phyloP scores from a whole-genome alignment of 805 yeast genomes.

The Ogataea ramenticola region DNA sequence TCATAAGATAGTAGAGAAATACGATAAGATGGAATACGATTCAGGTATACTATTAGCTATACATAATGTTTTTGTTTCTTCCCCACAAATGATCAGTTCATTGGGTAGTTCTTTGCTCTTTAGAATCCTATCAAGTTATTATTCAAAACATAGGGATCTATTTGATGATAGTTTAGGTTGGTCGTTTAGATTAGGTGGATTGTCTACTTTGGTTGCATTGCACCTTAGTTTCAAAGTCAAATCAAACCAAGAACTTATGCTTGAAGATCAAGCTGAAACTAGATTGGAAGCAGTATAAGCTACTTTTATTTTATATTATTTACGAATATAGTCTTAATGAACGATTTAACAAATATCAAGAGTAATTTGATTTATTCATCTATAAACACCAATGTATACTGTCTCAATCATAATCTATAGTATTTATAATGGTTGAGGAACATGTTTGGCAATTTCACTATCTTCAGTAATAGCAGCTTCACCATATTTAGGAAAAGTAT shows the following conservation, averaged over 20 bases:
- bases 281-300: not conserved
- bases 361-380: too few species aligned
- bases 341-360: too few species aligned
- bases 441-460: slow-evolving; percentile 4
- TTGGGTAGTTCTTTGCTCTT: slow-evolving; percentile 40
- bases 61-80: slow-evolving; percentile 51
- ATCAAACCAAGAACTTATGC: slow-evolving; percentile 28
- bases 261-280: slow-evolving; percentile 25
- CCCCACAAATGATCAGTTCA: slow-evolving; percentile 50
- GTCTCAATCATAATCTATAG: too few species aligned
- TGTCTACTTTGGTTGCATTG: slow-evolving; percentile 41
- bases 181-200: slow-evolving; percentile 52
- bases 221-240: slow-evolving; percentile 35
- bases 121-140: slow-evolving; percentile 24
- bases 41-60: slow-evolving; percentile 51
- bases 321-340: too few species aligned
- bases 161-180: slow-evolving; percentile 42
- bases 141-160: slow-evolving; percentile 13
- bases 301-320: too few species aligned
- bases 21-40: slow-evolving; percentile 40
- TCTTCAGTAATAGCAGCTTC: slow-evolving; percentile 6
- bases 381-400: too few species aligned
- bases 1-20: slow-evolving; percentile 17
- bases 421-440: slow-evolving; percentile 6
- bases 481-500: slow-evolving; percentile 11